phyloP scores from a whole-genome alignment of 495 filamentous ascomycete species.

The Aspergillus bertholletiae region DNA sequence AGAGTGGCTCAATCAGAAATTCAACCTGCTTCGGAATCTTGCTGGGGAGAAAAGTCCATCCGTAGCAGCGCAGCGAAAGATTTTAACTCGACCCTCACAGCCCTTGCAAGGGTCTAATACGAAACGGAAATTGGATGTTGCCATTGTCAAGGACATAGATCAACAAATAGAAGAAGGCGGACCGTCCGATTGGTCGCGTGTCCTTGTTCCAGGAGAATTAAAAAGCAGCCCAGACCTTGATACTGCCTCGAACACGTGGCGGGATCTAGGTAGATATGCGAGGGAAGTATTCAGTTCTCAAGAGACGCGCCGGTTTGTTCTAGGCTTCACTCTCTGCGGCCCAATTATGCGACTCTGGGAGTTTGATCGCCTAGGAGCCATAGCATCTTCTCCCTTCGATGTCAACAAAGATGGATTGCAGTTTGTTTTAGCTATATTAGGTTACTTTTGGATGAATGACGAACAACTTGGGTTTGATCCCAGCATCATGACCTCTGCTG shows the following conservation, averaged over 20 bases:
- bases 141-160: slow-evolving; percentile 36
- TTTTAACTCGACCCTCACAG: neutral
- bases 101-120: neutral
- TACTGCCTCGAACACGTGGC: slow-evolving; percentile 8
- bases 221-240: slow-evolving; percentile 11
- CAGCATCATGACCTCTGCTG: neutral
- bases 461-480: neutral
- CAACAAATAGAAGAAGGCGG: slow-evolving; percentile 21
- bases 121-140: slow-evolving; percentile 2
- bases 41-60: neutral
- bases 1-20: neutral
- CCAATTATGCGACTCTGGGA: slow-evolving; percentile 17
- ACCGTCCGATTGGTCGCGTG: slow-evolving; percentile 8
- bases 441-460: neutral
- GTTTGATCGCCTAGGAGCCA: slow-evolving; percentile 44
- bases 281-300: slow-evolving; percentile 9
- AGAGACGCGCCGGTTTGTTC: slow-evolving; percentile 16
- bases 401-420: neutral
- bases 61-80: neutral
- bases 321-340: slow-evolving; percentile 19
- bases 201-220: slow-evolving; percentile 15
- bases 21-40: neutral
- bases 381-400: neutral
- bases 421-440: neutral
- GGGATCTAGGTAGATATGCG: slow-evolving; percentile 10